Percentiles rank a stretch among this genome's conserved stretches.
phyloP scores from a whole-genome alignment of 2,329 filamentous ascomycete genomes.

The Pseudogymnoascus sp. region DNA sequence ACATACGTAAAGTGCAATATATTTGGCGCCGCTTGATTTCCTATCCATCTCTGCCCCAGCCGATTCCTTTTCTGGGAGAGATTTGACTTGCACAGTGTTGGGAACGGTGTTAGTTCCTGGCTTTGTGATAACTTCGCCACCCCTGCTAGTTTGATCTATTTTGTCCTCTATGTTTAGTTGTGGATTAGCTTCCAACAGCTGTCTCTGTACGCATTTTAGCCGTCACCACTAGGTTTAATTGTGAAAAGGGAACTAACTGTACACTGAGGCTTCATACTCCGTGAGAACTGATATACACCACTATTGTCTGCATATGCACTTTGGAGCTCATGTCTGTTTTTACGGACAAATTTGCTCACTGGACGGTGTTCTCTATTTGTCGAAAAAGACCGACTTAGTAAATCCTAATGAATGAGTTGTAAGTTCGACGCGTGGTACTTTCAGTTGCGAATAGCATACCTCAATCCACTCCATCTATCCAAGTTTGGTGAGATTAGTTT shows the following conservation, averaged over 20 bases:
- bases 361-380: background rate
- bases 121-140: background rate
- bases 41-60: background rate
- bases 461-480: conserved; percentile 1
- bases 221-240: background rate
- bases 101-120: background rate
- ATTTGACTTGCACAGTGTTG: background rate
- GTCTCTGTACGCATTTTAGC: background rate
- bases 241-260: background rate
- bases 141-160: background rate
- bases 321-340: background rate
- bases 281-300: background rate
- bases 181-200: background rate
- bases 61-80: background rate
- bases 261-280: background rate
- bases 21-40: background rate
- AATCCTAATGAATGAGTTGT: background rate
- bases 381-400: conserved; percentile 1
- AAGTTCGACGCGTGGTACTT: background rate
- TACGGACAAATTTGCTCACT: background rate
- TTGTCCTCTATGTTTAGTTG: background rate
- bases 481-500: background rate
- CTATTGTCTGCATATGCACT: background rate
- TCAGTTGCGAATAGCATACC: background rate
- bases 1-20: background rate